Percentiles rank a stretch among this genome's conserved stretches.
Conservation (phyloP, 2,329 filamentous ascomycete genomes). For the Calonectria naviculata region DNA sequence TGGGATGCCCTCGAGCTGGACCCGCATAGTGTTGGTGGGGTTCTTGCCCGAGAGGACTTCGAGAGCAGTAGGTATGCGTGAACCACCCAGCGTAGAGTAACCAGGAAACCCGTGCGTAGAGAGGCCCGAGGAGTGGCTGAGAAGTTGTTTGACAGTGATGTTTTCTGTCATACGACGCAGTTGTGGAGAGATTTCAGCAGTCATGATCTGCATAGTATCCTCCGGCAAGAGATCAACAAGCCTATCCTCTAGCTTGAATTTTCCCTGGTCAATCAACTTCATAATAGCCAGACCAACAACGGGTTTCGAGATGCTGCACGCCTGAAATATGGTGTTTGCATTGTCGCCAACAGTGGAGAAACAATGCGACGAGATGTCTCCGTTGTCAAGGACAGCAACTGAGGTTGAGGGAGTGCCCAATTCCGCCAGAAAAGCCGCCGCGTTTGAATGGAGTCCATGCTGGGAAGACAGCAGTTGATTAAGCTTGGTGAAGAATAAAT, state of each 20-base stretch:
- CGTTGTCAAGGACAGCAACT: background rate
- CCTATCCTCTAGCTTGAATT: background rate
- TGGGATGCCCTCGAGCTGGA: background rate
- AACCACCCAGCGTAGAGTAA: background rate
- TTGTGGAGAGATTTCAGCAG: background rate
- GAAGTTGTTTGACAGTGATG: background rate
- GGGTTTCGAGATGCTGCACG: background rate
- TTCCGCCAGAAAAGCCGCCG: background rate
- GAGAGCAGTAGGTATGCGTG: background rate
- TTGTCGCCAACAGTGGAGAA: background rate
- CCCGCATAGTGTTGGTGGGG: background rate
- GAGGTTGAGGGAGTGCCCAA: background rate
- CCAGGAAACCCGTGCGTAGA: background rate
- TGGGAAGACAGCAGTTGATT: background rate
- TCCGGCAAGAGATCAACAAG: background rate
- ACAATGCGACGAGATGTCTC: background rate
- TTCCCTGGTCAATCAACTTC: background rate
- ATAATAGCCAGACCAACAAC: background rate
- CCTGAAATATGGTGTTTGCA: background rate
- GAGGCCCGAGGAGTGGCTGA: background rate
- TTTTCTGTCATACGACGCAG: background rate
- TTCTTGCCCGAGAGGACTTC: background rate
- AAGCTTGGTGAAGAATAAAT: background rate
- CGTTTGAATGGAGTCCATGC: background rate
- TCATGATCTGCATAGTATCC: background rate